Evolutionary conservation across 2,329 filamentous ascomycete genomes (phyloP), one percentile per base, ranked within the genome.

Genomic region (Penicillium psychrosexuale): DNA sequence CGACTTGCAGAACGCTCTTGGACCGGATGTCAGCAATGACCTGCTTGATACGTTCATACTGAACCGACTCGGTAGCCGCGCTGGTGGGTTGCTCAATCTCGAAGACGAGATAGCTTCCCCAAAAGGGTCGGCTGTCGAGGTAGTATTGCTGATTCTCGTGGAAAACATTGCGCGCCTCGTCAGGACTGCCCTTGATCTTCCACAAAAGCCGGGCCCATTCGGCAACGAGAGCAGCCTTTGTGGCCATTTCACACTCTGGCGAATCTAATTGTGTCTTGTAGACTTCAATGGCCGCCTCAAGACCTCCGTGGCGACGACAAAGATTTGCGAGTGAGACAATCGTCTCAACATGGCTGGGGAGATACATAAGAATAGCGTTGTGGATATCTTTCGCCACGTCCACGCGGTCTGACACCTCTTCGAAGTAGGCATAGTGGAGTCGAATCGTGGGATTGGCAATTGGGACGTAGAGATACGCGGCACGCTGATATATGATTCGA

Each of bases 381-480:
- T 97, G 90, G 53, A 99, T 92, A 55, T 90, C 91, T 56, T 88
- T 84, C 11, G 93, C 91, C 36, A 95, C 82, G 59, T 90, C 88
- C 27, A 87, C 77, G 37, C 91, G 85, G 5, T 85, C 90, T 38
- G 83, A 82, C 73, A 90, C 88, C 76, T 99, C 94, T 71, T 99
- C 94, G 61, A 97, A 97, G 65, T 92, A 91, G 13, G 94, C 93
- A 78, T 92, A 97, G 69, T 96, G 90, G 57, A 97, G 80, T 53
- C 94, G 86, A 60, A 96, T 87, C 1, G 86, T 86, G 0, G 93
- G 91, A 55, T 88, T 82, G 63, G 91, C 90, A 66, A 97, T 88
- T 3, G 93, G 91, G 1, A 96, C 90, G 69, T 88, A 97, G 50
- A 96, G 76, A 47, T 85, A 91, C 61, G 89, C 87, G 9, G 93